Evolutionary conservation across 306 rosid species (phyloP).

Genomic region (Lathyrus oleraceus): DNA sequence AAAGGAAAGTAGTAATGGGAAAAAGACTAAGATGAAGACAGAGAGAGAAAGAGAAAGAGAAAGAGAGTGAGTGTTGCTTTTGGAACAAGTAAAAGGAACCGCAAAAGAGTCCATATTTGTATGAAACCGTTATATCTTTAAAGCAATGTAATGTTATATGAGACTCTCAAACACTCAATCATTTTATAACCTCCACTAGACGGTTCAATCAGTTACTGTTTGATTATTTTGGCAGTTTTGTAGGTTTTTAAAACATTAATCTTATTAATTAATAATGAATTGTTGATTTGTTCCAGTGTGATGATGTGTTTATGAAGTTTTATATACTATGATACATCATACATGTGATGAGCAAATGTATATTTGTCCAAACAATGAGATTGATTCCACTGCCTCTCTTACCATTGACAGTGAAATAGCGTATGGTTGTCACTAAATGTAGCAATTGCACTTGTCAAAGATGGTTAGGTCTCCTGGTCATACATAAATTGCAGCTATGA

Average conservation of each 20-base stretch:
- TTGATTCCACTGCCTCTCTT: background rate
- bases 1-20: conserved; percentile 23
- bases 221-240: background rate
- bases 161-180: background rate
- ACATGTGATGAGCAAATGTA: background rate
- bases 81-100: conserved; percentile 39
- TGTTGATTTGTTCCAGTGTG: conserved; percentile 9
- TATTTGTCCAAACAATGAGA: background rate
- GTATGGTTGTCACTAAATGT: too few relatives aligned
- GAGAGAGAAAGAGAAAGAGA: background rate
- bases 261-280: background rate
- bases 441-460: too few relatives aligned
- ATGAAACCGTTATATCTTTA: conserved; percentile 35
- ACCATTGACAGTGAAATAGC: background rate
- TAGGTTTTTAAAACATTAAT: too few relatives aligned
- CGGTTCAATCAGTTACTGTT: background rate
- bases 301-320: conserved; percentile 16
- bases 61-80: conserved; percentile 27
- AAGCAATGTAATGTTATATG: conserved; percentile 11
- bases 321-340: too few relatives aligned
- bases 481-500: too few relatives aligned
- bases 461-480: too few relatives aligned
- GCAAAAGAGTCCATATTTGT: conserved; percentile 29
- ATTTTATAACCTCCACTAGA: background rate
- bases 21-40: conserved; percentile 1